Conservation (phyloP, 768 basidiomycete species). For the Suillus alpinus region DNA sequence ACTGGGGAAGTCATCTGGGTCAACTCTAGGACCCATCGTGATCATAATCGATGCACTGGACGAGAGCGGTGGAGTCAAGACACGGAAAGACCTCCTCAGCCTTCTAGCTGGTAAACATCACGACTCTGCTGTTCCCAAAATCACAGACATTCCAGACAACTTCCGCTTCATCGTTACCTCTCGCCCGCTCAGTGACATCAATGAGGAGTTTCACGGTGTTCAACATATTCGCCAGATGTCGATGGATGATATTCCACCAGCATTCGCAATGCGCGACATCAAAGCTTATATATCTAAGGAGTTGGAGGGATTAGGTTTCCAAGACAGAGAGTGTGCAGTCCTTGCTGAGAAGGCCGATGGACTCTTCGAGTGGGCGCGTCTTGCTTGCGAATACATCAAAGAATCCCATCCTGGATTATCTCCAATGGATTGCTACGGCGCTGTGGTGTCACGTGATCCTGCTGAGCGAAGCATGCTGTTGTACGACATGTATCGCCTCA, state of each 20-base stretch:
- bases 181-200: not conserved
- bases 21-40: constrained; percentile 8
- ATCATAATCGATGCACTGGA: constrained; percentile 24
- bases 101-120: too few species aligned
- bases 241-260: not conserved
- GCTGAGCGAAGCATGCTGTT: not conserved
- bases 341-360: not conserved
- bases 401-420: not conserved
- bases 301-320: not conserved
- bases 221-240: not conserved
- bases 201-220: not conserved
- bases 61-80: constrained; percentile 8
- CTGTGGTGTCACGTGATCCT: not conserved
- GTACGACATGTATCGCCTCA: not conserved
- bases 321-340: not conserved
- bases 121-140: too few species aligned
- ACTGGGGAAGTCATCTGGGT: not conserved
- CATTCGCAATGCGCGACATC: not conserved
- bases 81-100: not conserved
- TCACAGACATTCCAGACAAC: too few species aligned
- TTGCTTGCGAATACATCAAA: constrained; percentile 5
- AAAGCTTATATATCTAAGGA: not conserved
- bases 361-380: not conserved
- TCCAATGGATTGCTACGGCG: not conserved
- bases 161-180: constrained; percentile 11